A percentile compares a stretch with the other conserved stretches of the same genome.
phyloP scores from a whole-genome alignment of 2,329 filamentous ascomycete species.

The Apiospora kogelbergensis region DNA sequence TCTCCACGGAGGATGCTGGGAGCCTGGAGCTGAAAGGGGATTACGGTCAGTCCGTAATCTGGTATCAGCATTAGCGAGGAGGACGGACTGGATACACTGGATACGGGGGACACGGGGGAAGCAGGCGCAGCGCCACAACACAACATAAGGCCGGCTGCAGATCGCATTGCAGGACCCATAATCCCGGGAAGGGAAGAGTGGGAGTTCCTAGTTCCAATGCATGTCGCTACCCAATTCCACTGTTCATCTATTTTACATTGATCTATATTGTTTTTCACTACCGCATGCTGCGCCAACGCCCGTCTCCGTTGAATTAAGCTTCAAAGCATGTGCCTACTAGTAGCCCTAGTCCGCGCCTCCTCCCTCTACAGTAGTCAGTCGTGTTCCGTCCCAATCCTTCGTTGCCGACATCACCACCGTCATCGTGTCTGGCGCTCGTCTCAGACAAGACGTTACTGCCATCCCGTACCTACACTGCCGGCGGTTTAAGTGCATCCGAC shows the following conservation, averaged over 20 bases:
- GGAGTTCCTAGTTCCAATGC: neutral
- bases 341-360: neutral
- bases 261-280: too few species aligned
- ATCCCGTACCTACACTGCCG: neutral
- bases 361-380: too few species aligned
- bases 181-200: neutral
- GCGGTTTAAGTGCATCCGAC: neutral
- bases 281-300: too few species aligned
- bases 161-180: neutral
- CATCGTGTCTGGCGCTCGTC: neutral
- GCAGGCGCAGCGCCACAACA: neutral
- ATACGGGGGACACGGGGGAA: neutral
- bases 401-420: neutral
- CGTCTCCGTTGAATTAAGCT: neutral
- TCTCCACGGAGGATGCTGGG: neutral
- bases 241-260: neutral
- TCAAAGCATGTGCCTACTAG: neutral
- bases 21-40: neutral
- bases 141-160: too few species aligned
- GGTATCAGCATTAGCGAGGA: too few species aligned
- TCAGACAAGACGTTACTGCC: too few species aligned
- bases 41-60: neutral
- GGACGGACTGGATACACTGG: too few species aligned
- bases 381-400: neutral
- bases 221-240: neutral